A percentile compares a stretch with the other conserved stretches of the same genome.
phyloP scores from a whole-genome alignment of 371 early-diverging fungal genomes.

The Mucor irregularis region DNA sequence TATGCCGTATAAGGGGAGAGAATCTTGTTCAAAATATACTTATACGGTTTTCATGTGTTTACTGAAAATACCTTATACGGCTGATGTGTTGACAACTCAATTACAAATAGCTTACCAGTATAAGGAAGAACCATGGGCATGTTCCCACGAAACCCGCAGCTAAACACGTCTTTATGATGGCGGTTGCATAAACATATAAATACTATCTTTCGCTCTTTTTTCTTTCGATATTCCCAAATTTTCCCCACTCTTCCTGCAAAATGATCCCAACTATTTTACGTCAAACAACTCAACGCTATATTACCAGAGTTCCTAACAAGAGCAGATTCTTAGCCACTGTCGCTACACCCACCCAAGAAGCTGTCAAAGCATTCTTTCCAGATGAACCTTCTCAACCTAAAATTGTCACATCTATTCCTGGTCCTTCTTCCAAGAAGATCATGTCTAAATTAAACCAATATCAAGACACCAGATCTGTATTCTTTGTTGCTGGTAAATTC shows the following conservation, averaged over 20 bases:
- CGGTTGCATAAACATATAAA: neutral
- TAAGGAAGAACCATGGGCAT: slow-evolving; percentile 3
- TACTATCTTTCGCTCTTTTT: neutral
- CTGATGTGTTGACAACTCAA: slow-evolving; percentile 3
- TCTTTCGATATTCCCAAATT: neutral
- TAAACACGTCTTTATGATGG: neutral
- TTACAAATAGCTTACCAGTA: slow-evolving; percentile 8
- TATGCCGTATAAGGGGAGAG: too few species aligned
- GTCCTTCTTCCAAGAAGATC: slow-evolving; percentile 41
- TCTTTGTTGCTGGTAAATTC: slow-evolving; percentile 49
- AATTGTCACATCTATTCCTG: slow-evolving; percentile 44
- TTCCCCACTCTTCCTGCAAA: neutral
- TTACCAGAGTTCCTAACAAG: neutral
- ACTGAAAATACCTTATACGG: slow-evolving; percentile 10
- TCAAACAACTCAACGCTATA: neutral
- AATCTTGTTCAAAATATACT: neutral
- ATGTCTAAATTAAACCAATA: slow-evolving; percentile 34
- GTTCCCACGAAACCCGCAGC: slow-evolving; percentile 1
- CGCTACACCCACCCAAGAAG: slow-evolving; percentile 4
- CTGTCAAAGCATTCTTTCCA: slow-evolving; percentile 7
- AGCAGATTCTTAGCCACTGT: slow-evolving; percentile 6
- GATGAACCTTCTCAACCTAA: slow-evolving; percentile 43
- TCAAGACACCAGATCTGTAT: slow-evolving; percentile 49
- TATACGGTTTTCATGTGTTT: neutral
- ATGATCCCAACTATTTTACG: slow-evolving; percentile 9